Conservation (phyloP, 1,284 basidiomycete genomes). For the Phenoliferia sp. region DNA sequence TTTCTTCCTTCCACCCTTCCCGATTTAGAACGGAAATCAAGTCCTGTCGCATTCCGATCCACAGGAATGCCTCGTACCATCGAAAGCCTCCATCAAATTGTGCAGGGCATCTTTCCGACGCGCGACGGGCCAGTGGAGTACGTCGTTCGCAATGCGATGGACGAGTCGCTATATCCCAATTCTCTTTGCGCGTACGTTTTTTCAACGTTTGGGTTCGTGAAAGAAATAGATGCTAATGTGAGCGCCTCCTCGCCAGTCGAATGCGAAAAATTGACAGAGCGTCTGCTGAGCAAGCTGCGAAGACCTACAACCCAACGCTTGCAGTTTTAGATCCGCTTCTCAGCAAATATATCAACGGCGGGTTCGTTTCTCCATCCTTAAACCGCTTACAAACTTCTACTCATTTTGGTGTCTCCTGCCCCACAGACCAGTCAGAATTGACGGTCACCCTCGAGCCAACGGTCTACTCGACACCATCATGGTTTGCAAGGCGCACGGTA, state of each 20-base stretch:
- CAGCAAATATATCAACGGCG: slow-evolving; percentile 14
- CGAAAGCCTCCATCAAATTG: slow-evolving; percentile 32
- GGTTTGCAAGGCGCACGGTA: slow-evolving; percentile 30
- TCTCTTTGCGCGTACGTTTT: slow-evolving; percentile 12
- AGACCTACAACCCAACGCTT: slow-evolving; percentile 21
- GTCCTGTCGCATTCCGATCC: slow-evolving; percentile 21
- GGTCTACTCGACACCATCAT: slow-evolving; percentile 34
- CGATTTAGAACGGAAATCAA: background rate
- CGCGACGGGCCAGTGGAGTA: slow-evolving; percentile 20
- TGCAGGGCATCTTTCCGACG: slow-evolving; percentile 19
- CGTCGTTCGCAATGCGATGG: slow-evolving; percentile 21
- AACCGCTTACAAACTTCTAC: background rate
- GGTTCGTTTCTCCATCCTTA: background rate
- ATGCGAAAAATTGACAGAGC: slow-evolving; percentile 25
- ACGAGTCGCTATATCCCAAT: slow-evolving; percentile 31
- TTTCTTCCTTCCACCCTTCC: slow-evolving; percentile 27
- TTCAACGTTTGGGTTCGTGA: background rate
- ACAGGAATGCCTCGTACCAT: slow-evolving; percentile 34
- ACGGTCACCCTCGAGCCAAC: slow-evolving; percentile 30
- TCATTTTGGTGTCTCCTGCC: background rate
- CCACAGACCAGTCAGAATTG: slow-evolving; percentile 28
- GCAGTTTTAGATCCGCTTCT: slow-evolving; percentile 23
- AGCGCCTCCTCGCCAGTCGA: background rate
- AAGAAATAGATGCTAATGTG: background rate
- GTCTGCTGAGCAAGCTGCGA: slow-evolving; percentile 19